Conservation (phyloP, 177 flowering plant species). For the Vitis hybrid region DNA sequence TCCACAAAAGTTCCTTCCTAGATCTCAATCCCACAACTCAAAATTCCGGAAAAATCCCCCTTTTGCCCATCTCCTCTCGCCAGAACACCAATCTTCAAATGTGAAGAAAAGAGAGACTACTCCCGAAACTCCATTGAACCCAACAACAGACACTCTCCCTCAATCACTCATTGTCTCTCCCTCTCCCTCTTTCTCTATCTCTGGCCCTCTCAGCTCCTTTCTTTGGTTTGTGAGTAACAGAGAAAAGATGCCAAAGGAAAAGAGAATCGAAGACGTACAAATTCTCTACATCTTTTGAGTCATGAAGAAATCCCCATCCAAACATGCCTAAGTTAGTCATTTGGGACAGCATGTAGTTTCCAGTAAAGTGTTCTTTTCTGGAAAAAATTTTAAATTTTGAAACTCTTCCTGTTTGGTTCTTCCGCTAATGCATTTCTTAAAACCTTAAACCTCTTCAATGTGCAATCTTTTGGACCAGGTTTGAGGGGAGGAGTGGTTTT, state of each 20-base stretch:
- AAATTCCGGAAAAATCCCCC: background rate
- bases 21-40: constrained; percentile 5
- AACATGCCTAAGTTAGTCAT: no score
- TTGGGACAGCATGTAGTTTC: no score
- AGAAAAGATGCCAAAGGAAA: background rate
- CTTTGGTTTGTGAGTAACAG: constrained; percentile 1
- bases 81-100: constrained; percentile 3
- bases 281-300: no score
- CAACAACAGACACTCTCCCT: constrained; percentile 9
- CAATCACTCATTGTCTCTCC: constrained; percentile 7
- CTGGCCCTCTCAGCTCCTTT: constrained; percentile 14
- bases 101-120: constrained; percentile 22
- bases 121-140: constrained; percentile 24
- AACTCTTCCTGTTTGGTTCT: no score
- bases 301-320: no score
- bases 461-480: no score
- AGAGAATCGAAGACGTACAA: background rate
- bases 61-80: background rate
- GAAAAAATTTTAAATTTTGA: no score
- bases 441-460: no score
- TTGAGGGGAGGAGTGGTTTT: no score
- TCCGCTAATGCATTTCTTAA: no score
- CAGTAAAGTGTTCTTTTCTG: no score
- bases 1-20: constrained; percentile 49
- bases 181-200: constrained; percentile 17